Evolutionary conservation across 192 early-diverging fungal species (phyloP).

Genomic region (Backusella macrospora): DNA sequence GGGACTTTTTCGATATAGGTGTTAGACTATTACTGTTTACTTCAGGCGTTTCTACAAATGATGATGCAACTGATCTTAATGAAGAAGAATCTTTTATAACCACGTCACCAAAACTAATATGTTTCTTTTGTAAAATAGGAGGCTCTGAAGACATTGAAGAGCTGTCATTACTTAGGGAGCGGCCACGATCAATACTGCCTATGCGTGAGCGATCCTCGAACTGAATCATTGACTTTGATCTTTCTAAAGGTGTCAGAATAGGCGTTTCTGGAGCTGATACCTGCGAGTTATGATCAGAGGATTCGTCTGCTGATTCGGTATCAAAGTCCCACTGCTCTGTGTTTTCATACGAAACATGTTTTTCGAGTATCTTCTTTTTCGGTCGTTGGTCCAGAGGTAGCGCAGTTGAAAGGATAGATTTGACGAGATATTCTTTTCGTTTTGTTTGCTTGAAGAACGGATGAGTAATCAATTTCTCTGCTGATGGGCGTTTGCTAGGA

Average conservation of each 20-base stretch:
- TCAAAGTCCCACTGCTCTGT: conserved; percentile 75
- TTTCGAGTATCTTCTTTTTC: conserved; percentile 55
- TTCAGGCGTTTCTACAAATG: neutral
- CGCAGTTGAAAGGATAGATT: conserved; percentile 57
- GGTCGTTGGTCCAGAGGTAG: conserved; percentile 71
- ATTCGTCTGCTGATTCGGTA: conserved; percentile 30
- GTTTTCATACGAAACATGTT: conserved; percentile 43
- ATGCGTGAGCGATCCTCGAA: conserved; percentile 15
- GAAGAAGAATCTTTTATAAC: conserved; percentile 11
- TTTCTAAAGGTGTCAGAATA: neutral
- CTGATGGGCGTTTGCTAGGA: conserved; percentile 70
- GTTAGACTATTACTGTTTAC: neutral
- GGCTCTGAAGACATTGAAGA: neutral
- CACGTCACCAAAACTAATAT: conserved; percentile 21
- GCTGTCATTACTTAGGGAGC: neutral
- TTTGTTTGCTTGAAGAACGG: conserved; percentile 79
- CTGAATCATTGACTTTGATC: conserved; percentile 8
- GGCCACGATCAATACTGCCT: neutral
- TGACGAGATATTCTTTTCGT: conserved; percentile 65
- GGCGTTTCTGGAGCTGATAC: neutral
- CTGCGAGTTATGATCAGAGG: neutral
- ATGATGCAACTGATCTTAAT: neutral
- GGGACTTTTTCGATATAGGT: conserved; percentile 9
- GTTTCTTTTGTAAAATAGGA: conserved; percentile 2
- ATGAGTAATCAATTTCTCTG: conserved; percentile 75